phyloP scores from a whole-genome alignment of 257 asterid genomes.

The Primulina eburnea region DNA sequence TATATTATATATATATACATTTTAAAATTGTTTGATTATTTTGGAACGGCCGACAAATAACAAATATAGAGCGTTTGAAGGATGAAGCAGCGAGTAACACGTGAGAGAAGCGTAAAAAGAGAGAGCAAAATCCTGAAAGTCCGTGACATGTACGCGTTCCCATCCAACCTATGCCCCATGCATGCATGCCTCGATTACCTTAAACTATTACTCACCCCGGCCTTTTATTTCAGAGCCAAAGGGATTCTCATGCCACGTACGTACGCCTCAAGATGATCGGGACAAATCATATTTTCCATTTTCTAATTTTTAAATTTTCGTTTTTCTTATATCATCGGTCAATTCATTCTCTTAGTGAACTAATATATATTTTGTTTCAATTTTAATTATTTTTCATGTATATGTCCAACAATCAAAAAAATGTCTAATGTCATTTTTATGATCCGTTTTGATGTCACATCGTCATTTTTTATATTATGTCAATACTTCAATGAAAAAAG shows the following conservation, averaged over 20 bases:
- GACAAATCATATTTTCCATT: no score
- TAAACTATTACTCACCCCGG: conserved; percentile 4
- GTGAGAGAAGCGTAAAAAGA: conserved; percentile 30
- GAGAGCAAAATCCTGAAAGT: conserved; percentile 54
- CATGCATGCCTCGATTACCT: conserved; percentile 36
- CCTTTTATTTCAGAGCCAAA: conserved; percentile 33
- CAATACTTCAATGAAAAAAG: not conserved
- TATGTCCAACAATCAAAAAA: no score
- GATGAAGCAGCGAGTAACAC: not conserved
- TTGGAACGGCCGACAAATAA: not conserved
- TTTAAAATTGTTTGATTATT: not conserved
- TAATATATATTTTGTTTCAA: no score
- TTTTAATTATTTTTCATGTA: no score
- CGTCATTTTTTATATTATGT: no score
- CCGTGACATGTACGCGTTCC: conserved; percentile 42
- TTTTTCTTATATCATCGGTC: no score
- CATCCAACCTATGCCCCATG: conserved; percentile 44
- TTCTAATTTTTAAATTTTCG: no score
- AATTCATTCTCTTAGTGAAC: no score
- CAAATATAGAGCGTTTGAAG: not conserved
- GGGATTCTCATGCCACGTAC: conserved; percentile 41
- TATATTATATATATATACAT: no score
- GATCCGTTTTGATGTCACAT: no score
- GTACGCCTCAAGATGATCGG: conserved; percentile 11
- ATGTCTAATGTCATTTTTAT: no score